These are phyloP conservation scores for Zanthoxylum bungeanum DNA, from an alignment of 345 rosid genomes.

Conservation along the genomic window DNA sequence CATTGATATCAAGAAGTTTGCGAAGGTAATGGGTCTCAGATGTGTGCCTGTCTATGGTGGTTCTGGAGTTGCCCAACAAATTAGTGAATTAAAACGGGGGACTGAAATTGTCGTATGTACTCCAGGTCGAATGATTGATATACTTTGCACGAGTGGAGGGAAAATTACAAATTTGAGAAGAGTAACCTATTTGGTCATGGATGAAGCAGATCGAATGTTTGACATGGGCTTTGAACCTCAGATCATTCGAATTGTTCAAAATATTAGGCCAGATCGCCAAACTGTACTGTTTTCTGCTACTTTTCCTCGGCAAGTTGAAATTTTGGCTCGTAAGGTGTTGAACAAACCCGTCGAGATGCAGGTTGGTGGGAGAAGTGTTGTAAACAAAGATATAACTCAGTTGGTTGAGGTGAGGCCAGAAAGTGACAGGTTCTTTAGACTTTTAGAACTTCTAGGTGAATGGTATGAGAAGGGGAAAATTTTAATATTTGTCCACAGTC, in stretches of 20 bases:
- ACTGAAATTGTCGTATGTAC: slow-evolving; percentile 98
- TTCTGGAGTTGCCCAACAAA: slow-evolving; percentile 98
- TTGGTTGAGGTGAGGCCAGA: slow-evolving; percentile 96
- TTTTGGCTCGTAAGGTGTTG: slow-evolving; percentile 85
- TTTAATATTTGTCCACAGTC: slow-evolving; percentile 81
- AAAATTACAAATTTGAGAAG: slow-evolving; percentile 85
- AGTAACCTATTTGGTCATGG: slow-evolving; percentile 90
- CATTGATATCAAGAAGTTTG: slow-evolving; percentile 85
- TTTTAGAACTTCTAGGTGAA: slow-evolving; percentile 91
- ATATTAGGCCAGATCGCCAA: slow-evolving; percentile 88
- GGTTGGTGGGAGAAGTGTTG: slow-evolving; percentile 98
- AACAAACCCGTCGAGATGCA: slow-evolving; percentile 89
- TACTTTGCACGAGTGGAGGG: slow-evolving; percentile 94
- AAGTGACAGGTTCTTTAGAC: slow-evolving; percentile 76
- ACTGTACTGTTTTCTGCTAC: slow-evolving; percentile 97
- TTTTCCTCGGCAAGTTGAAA: slow-evolving; percentile 96
- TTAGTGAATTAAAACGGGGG: slow-evolving; percentile 89
- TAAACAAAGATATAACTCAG: slow-evolving; percentile 89
- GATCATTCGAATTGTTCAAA: slow-evolving; percentile 87
- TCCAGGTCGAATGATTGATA: slow-evolving; percentile 98
- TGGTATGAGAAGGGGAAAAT: slow-evolving; percentile 98
- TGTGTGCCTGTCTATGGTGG: slow-evolving; percentile 98
- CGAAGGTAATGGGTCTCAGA: slow-evolving; percentile 68
- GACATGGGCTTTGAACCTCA: slow-evolving; percentile 99
- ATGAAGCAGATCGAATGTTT: no score